Conservation (phyloP, 2,329 filamentous ascomycete species). For the Cadophora gregata region DNA sequence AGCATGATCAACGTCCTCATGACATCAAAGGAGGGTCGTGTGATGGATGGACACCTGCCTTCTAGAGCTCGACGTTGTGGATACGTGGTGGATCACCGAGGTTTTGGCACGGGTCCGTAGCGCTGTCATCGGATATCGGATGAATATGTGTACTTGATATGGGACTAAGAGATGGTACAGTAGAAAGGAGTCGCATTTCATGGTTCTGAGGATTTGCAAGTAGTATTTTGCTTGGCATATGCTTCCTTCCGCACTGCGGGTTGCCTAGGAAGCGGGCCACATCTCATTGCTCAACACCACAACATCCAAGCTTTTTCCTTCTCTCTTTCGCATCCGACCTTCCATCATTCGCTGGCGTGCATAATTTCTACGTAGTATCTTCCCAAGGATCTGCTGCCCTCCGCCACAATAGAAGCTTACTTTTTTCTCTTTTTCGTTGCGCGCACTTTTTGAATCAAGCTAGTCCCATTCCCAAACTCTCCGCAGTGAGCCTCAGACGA, state of each 20-base stretch:
- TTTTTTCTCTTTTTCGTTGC: too few species aligned
- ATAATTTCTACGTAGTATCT: neutral
- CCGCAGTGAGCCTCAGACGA: slow-evolving; percentile 6
- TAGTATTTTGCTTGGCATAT: neutral
- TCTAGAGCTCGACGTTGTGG: neutral
- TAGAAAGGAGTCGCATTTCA: neutral
- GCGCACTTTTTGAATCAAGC: slow-evolving; percentile 12
- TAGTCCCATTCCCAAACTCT: slow-evolving; percentile 14
- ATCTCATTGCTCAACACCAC: neutral
- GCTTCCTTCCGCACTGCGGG: neutral
- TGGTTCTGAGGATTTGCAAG: too few species aligned
- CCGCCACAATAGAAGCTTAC: slow-evolving; percentile 16
- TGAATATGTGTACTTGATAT: slow-evolving; percentile 10
- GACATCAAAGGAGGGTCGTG: slow-evolving; percentile 9
- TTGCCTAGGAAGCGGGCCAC: neutral
- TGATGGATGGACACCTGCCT: neutral
- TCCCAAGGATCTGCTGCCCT: slow-evolving; percentile 1
- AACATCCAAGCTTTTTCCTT: neutral
- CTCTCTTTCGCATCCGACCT: neutral
- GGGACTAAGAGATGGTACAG: neutral
- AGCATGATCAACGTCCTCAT: slow-evolving; percentile 1
- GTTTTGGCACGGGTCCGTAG: neutral
- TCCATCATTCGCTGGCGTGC: neutral
- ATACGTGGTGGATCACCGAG: neutral
- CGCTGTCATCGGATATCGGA: slow-evolving; percentile 3